Evolutionary conservation across 352 stramenopile genomes (phyloP), one percentile per base, ranked within the genome.

Genomic region (Pythium periplocum): DNA sequence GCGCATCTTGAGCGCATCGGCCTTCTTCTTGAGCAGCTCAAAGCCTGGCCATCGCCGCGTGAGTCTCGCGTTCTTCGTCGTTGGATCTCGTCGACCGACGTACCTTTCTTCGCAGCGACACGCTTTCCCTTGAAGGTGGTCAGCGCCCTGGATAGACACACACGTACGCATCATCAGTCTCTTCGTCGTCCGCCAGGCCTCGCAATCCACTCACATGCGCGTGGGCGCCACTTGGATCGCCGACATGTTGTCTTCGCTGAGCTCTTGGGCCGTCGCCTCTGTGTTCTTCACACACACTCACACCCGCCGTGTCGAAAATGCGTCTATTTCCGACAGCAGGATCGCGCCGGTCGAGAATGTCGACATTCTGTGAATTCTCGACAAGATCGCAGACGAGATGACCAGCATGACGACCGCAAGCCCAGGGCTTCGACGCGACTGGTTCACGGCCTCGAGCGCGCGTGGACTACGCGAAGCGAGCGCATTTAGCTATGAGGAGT

Each of bases 1-100:
- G n/a, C 92, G 76, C 60, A 97, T 96, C 83, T 99, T 99, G 30
- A 99, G 83, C 7, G 97, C 97, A 66, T 99, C 97, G 2, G 97
- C 96, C 75, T 99, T 99, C 82, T 99, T 99, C 75, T 95, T 95
- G 37, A 95, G 65, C 47, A 95, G 54, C 53, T 93, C 82, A 69
- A 84, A 90, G n/a, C 80, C 80, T 90, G 57, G 6, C 30, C 37
- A 43, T 33, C 41, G 12, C 37, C 26, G 3, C 33, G 33, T 38
- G 0, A 43, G 4, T 26, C 17, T 26, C 17, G 17, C 17, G 17
- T 26, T 26, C 17, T 26, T 26, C 17, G 17, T 26, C 17, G 17
- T 26, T 26, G 17, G 17, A 26, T 26, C 17, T 26, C 17, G 17
- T 26, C 17, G 17, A 26, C 17, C 17, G 17, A 30, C 32, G 17